These are phyloP conservation scores for Pythium insidiosum DNA, from an alignment of 352 stramenopile species.

Conservation along the genomic window DNA sequence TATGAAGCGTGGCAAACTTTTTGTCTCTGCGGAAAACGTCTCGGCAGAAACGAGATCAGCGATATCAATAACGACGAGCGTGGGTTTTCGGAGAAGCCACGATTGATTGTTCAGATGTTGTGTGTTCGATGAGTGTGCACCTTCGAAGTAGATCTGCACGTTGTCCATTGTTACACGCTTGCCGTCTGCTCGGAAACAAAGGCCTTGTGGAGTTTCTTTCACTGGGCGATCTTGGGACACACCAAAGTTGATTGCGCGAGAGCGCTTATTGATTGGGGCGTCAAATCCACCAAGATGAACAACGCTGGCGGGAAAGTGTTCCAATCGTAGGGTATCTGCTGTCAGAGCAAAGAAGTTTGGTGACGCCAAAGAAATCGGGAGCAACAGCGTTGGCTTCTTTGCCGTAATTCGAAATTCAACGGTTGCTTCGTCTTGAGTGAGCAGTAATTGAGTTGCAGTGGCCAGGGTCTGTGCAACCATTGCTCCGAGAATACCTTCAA, in stretches of 20 bases:
- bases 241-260: background rate
- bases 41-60: conserved; percentile 55
- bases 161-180: conserved; percentile 38
- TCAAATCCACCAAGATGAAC: conserved; percentile 30
- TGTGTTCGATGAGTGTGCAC: no score
- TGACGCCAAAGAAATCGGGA: conserved; percentile 50
- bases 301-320: conserved; percentile 54
- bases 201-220: no score
- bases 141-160: conserved; percentile 46
- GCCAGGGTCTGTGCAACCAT: conserved; percentile 65
- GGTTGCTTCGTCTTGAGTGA: conserved; percentile 51
- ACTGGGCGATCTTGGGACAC: background rate
- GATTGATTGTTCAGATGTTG: no score
- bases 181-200: conserved; percentile 21
- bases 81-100: conserved; percentile 26
- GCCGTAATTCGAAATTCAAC: conserved; percentile 46
- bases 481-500: conserved; percentile 69
- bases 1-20: conserved; percentile 47
- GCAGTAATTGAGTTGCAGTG: conserved; percentile 61
- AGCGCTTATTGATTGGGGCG: conserved; percentile 13
- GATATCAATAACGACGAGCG: conserved; percentile 52
- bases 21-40: conserved; percentile 24
- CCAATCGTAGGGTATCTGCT: conserved; percentile 38
- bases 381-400: conserved; percentile 50
- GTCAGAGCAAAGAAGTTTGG: conserved; percentile 50